Evolutionary conservation across 768 basidiomycete species (phyloP), one percentile per base, ranked within the genome.

Genomic region (Macrolepiota dolichaula): DNA sequence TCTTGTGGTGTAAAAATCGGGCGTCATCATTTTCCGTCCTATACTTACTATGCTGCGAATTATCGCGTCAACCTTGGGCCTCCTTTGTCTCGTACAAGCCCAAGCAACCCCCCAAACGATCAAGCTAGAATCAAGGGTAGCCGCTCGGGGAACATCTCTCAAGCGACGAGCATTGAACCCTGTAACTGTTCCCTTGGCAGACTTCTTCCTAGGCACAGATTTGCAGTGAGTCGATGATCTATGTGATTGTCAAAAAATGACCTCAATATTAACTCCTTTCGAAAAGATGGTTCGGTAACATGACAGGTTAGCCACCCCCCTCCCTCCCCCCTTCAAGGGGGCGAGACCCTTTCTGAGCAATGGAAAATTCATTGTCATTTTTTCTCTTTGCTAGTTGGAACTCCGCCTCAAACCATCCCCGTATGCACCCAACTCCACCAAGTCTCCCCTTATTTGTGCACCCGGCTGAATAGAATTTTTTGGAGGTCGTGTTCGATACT

Each of bases 401-500:
- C 83, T 1, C 84, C 83, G 10, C 81, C 83, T 1, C 84, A 85
- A 64, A 66, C 64, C 19, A 63, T 79, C 55, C 71, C 75, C 37
- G 79, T 79, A 62, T 40, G 74, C 65, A 50, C 42, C 9, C 15
- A n/a, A 47, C n/a, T 19, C n/a, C n/a, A n/a, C n/a, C n/a, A n/a
- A n/a, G 13, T n/a, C 24, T 19, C 29, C 36, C 13, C 19, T 40
- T 29, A 22, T 2, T 46, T n/a, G n/a, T n/a, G 10, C 5, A 7
- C 24, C 47, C 13, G 24, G 38, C 19, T 56, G 63, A 49, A 51
- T 60, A 47, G 32, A 52, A 22, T 57, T 38, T 70, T 46, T n/a
- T n/a, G n/a, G 60, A 77, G 74, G 83, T 85, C 51, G 81, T 85
- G 12, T 85, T 85, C 70, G 85, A 85, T 65, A 85, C 84, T 11